phyloP scores from a whole-genome alignment of 2,329 filamentous ascomycete genomes.

The Fusarium sp. region DNA sequence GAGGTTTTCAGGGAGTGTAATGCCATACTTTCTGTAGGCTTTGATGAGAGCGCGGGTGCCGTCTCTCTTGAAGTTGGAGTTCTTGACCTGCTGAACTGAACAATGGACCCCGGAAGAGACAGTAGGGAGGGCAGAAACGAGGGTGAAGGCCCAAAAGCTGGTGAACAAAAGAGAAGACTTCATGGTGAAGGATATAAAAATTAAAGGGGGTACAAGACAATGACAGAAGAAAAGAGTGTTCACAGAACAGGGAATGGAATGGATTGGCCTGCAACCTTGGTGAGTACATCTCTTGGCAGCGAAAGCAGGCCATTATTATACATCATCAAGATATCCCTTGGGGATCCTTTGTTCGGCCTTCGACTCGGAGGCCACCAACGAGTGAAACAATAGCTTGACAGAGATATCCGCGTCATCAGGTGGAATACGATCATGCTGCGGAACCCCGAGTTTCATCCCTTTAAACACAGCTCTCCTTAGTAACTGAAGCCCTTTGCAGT shows the following conservation, averaged over 20 bases:
- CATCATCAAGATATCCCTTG: background rate
- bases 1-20: constrained; percentile 44
- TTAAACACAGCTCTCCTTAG: background rate
- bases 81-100: constrained; percentile 53
- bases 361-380: background rate
- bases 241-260: background rate
- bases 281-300: background rate
- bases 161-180: constrained; percentile 17
- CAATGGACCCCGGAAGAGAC: background rate
- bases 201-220: background rate
- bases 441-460: background rate
- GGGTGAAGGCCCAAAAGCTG: constrained; percentile 21
- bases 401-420: background rate
- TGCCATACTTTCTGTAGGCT: constrained; percentile 53
- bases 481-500: background rate
- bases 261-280: background rate
- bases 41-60: constrained; percentile 50
- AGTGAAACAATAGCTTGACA: constrained; percentile 4
- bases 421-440: background rate
- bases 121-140: constrained; percentile 25
- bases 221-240: background rate
- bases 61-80: constrained; percentile 49
- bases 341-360: background rate
- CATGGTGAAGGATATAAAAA: constrained; percentile 6
- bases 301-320: background rate